Evolutionary conservation across 2,329 filamentous ascomycete species (phyloP).

Genomic region (Ascochyta rabiei): DNA sequence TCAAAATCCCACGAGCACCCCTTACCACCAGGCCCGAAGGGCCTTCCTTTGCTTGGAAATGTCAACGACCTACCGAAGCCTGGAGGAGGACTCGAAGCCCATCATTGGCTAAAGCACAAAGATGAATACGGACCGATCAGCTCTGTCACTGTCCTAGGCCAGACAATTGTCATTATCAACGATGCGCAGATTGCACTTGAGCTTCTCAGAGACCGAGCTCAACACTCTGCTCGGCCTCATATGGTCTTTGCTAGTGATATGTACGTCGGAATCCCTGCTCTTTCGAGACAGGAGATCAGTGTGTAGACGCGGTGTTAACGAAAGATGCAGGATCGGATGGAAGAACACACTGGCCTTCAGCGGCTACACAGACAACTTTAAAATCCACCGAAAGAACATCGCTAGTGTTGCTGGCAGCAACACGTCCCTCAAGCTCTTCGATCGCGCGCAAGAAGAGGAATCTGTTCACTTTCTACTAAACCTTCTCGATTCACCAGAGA

Average conservation of each 20-base stretch:
- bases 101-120: slow-evolving; percentile 55
- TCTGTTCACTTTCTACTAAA: slow-evolving; percentile 37
- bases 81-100: slow-evolving; percentile 45
- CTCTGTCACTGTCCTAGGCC: slow-evolving; percentile 37
- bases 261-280: slow-evolving; percentile 13
- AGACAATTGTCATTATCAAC: slow-evolving; percentile 40
- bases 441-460: slow-evolving; percentile 38
- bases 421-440: slow-evolving; percentile 28
- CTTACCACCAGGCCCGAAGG: slow-evolving; percentile 59
- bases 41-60: slow-evolving; percentile 58
- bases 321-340: slow-evolving; percentile 31
- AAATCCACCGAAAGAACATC: slow-evolving; percentile 34
- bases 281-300: not conserved
- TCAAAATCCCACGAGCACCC: slow-evolving; percentile 22
- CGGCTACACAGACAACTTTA: slow-evolving; percentile 29
- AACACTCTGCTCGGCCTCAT: slow-evolving; percentile 29
- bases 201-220: slow-evolving; percentile 28
- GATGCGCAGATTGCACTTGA: slow-evolving; percentile 36
- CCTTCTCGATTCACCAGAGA: slow-evolving; percentile 26
- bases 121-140: slow-evolving; percentile 43
- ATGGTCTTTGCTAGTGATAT: slow-evolving; percentile 35
- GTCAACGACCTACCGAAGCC: slow-evolving; percentile 54
- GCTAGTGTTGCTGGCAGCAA: slow-evolving; percentile 34
- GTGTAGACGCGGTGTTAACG: not conserved
- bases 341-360: slow-evolving; percentile 29